Base-by-base conservation (phyloP, 2,329 filamentous ascomycete species). In the Aureobasidium sp. region DNA sequence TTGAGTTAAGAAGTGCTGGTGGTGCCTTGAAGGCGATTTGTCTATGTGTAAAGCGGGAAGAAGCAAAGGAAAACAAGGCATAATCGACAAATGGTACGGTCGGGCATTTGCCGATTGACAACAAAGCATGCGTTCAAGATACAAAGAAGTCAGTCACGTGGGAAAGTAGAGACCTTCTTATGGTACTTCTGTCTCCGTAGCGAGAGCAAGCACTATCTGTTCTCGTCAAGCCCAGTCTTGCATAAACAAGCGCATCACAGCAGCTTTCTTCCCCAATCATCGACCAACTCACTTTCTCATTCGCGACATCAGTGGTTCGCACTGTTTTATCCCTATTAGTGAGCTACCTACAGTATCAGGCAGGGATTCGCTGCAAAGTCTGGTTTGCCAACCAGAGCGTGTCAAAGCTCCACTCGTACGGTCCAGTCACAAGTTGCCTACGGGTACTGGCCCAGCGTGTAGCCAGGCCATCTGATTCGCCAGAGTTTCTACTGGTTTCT, bases 371-470 rank as follows among this genome's bases (percentile, higher is more conserved):
- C 17, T 57, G 10, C 6, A 20, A 32, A 41, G 23, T 56, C 52
- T 44, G 34, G 36, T 42, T 34, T 41, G 39, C 52, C 52, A 56
- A 56, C 52, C 52, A 34, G 29, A 57, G 37, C 39, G 53, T 44
- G 53, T 57, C 53, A 57, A 57, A 57, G 53, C 53, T 57, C 53
- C 39, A 36, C 13, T 36, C 41, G 10, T 26, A 20, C 39, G 17
- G 41, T 37, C 53, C 53, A 57, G 53, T 55, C 52, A 55, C 37
- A 55, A 32, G 52, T 32, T 46, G 20, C 20, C 47, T 51, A 51
- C 52, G 53, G 53, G 53, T 57, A 57, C 53, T 57, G 53, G 53
- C 26, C 53, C 26, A 57, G 53, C 53, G 53, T 57, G 53, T 57
- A 57, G 52, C 52, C 52, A 55, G 37, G n/a, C 9, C 52, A 55